These are phyloP conservation scores for Pelargonium australe DNA, from an alignment of 441 rosid genomes.

Conservation along the genomic window DNA sequence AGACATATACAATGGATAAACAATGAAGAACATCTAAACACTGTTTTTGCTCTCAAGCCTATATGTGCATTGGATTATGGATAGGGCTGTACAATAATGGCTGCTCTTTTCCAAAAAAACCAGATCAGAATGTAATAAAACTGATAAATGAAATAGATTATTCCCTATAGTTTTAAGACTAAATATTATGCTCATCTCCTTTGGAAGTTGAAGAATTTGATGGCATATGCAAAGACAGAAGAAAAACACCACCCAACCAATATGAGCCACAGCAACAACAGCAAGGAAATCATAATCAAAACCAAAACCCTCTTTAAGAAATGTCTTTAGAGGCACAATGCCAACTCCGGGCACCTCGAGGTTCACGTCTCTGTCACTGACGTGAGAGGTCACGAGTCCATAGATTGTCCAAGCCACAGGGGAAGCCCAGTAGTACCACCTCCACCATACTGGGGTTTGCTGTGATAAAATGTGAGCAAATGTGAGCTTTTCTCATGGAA, in stretches of 20 bases:
- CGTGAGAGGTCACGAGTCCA: constrained; percentile 67
- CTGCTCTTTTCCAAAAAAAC: too few relatives aligned
- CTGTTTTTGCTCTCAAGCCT: too few relatives aligned
- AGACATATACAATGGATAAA: too few relatives aligned
- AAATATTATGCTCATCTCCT: constrained; percentile 41
- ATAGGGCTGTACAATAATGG: too few relatives aligned
- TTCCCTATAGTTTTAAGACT: too few relatives aligned
- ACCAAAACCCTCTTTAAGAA: too few relatives aligned
- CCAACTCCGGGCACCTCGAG: constrained; percentile 42
- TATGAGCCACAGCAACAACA: constrained; percentile 47
- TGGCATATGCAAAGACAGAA: constrained; percentile 57
- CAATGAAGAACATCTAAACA: too few relatives aligned
- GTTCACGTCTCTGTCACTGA: constrained; percentile 40
- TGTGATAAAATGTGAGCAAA: constrained; percentile 31
- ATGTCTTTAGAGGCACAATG: constrained; percentile 33
- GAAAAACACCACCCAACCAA: constrained; percentile 57
- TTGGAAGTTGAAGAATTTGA: constrained; percentile 71
- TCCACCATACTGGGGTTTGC: constrained; percentile 87
- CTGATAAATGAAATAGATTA: too few relatives aligned
- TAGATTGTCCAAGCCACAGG: constrained; percentile 83
- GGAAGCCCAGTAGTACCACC: constrained; percentile 91
- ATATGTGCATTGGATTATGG: too few relatives aligned
- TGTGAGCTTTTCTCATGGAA: background rate
- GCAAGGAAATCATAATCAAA: constrained; percentile 62
- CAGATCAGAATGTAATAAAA: too few relatives aligned